Evolutionary conservation across 164 flowering plant genomes (phyloP), one percentile per base, ranked within the genome.

Genomic region (Houttuynia cordata): DNA sequence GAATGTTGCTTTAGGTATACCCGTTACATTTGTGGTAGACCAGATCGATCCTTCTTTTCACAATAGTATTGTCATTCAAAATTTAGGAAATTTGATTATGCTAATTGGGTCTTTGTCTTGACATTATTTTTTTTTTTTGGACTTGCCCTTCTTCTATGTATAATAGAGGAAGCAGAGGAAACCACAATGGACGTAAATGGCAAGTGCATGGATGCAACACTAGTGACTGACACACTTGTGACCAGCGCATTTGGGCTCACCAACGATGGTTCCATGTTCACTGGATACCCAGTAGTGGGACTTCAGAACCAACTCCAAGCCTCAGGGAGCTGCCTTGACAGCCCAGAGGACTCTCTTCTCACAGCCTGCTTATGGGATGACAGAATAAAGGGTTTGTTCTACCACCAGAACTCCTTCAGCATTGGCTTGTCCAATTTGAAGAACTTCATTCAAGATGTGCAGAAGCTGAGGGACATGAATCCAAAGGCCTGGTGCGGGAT

Each of bases 331-430:
- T 89, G 94, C 69, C 74, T 89, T 0, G 83, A 85, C 39, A 73
- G 85, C 68, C 58, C 24, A 1, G 10, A 61, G 45, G 67, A 70
- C 41, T 10, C 24, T 19, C 23, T 20, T 24, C 57, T 75, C 67
- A 75, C 86, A 0, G 73, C 81, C 0, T 89, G 97, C 55, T 68
- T 88, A 12, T 89, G 93, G 96, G 96, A 86, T 59, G 73, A 77
- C 5, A 64, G 85, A 41, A 64, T 82, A 0, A 80, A 81, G 53
- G 83, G 88, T 0, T 65, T 68, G 61, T 89, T 81, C 64, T 85
- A 74, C 52, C 82, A 79, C 68, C 93, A 84, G 69, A 79, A 89
- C 0, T 67, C 91, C 7, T 58, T 87, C 51, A 83, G 75, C 64
- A 68, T 86, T 17, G 67, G 67, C 14, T 55, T 89, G 20, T 74